Base-by-base conservation (phyloP, 176 grass and related monocot species). In the Musa beccarii region DNA sequence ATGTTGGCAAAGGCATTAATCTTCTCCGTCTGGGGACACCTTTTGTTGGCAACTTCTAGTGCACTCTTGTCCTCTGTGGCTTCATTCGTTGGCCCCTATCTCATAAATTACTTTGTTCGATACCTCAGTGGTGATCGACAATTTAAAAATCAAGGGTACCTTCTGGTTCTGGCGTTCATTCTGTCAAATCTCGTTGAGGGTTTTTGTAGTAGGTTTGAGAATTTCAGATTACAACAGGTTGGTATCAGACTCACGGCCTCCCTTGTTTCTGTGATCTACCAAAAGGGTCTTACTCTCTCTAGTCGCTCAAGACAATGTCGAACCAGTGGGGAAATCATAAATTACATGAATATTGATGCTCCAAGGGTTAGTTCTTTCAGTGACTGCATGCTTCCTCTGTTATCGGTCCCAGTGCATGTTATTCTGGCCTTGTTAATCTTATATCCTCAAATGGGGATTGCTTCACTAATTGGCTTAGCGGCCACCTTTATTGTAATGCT, bases 271-370 rank as follows among this genome's bases (percentile, higher is more conserved):
- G 14, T 66, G 20, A 66, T 76, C 34, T 76, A 65, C 49, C 59
- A 76, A 24, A 76, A 76, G 24, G 75, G 75, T 64, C 57, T 76
- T 16, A 76, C 34, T 63, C 75, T 76, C 11, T 76, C 75, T 16
- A 17, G 59, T 49, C 3, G 1, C 2, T 66, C 59, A 3, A 66
- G 75, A 25, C 72, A 75, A 3, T 25, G 25, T 3, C 23, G 9
- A 1, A 52, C 29, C 19, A 52, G 43, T 66, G 59, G 57, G 5
- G 59, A 76, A 19, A 65, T 76, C 20, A 65, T 64, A 59, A 76
- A 76, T 53, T 52, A 64, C 49, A 24, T 76, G 43, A 76, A 1
- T 52, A 8, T 76, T 17, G 75, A 76, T 53, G 75, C 75, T 66
- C 2, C 2, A 7, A 65, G n/a, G n/a, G 43, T 66, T 2, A 14